phyloP scores from a whole-genome alignment of 2,329 filamentous ascomycete genomes.

The Colletotrichum euphorbiae region DNA sequence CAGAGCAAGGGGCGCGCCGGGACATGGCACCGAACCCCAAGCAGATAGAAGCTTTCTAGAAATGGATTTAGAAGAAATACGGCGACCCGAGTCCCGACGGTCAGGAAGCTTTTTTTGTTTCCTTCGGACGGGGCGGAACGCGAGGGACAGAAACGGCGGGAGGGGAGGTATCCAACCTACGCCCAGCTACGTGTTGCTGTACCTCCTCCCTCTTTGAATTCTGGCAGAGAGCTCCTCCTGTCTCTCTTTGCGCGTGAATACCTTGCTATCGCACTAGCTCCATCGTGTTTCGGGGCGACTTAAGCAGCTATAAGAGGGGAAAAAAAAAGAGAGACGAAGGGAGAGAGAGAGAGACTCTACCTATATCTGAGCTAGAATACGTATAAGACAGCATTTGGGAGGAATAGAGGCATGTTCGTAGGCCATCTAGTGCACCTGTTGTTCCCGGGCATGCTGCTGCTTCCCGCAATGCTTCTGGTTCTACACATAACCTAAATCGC shows the following conservation, averaged over 20 bases:
- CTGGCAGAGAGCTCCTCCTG: not conserved
- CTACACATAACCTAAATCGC: slow-evolving; percentile 6
- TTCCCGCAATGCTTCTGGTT: slow-evolving; percentile 7
- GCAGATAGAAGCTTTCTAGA: slow-evolving; percentile 29
- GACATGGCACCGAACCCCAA: not conserved
- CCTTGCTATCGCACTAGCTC: slow-evolving; percentile 6
- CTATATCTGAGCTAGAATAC: too few relatives aligned
- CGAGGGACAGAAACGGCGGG: slow-evolving; percentile 7
- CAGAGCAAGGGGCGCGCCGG: not conserved
- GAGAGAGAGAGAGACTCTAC: too few relatives aligned
- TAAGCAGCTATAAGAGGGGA: too few relatives aligned
- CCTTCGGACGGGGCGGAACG: slow-evolving; percentile 39
- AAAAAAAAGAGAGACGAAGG: too few relatives aligned
- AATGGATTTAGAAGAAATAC: slow-evolving; percentile 6
- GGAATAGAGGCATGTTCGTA: not conserved
- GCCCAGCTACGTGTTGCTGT: not conserved
- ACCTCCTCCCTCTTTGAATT: not conserved
- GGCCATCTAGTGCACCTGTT: too few relatives aligned
- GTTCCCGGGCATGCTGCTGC: too few relatives aligned
- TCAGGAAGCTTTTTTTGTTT: slow-evolving; percentile 31
- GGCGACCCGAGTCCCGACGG: slow-evolving; percentile 35
- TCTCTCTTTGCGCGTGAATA: not conserved
- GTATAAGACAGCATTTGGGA: slow-evolving; percentile 4
- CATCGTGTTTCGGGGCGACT: slow-evolving; percentile 27
- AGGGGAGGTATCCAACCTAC: slow-evolving; percentile 1